Percentiles rank a stretch among this genome's conserved stretches.
Conservation (phyloP, 2,329 filamentous ascomycete genomes). For the Calonectria montana region DNA sequence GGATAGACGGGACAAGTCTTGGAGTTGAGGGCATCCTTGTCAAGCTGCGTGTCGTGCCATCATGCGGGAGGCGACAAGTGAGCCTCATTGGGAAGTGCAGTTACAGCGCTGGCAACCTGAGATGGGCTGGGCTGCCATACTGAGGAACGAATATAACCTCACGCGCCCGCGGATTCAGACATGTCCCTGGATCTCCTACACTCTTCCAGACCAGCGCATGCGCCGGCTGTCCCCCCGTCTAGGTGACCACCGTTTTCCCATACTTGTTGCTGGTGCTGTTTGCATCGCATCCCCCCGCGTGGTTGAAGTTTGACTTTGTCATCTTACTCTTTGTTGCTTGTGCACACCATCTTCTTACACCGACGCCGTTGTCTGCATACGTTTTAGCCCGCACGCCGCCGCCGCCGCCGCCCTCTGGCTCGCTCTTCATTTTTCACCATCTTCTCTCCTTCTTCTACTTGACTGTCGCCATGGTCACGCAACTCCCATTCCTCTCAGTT, state of each 20-base stretch:
- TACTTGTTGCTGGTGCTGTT: not conserved
- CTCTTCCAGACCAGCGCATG: constrained; percentile 3
- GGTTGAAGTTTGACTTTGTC: constrained; percentile 6
- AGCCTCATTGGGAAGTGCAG: constrained; percentile 33
- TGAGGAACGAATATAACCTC: constrained; percentile 37
- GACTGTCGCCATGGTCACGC: constrained; percentile 19
- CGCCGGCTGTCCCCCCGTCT: not conserved
- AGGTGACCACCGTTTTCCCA: not conserved
- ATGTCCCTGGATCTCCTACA: not conserved
- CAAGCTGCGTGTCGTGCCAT: constrained; percentile 34
- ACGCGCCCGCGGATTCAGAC: constrained; percentile 16
- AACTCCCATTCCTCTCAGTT: not conserved
- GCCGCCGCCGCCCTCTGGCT: not conserved
- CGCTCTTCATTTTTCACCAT: not conserved
- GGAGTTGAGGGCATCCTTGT: constrained; percentile 24
- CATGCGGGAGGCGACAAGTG: constrained; percentile 27
- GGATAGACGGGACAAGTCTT: constrained; percentile 25
- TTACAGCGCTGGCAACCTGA: constrained; percentile 19
- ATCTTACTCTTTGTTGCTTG: constrained; percentile 2
- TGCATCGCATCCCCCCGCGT: not conserved
- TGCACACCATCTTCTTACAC: constrained; percentile 11
- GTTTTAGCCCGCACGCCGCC: not conserved
- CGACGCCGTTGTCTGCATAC: not conserved
- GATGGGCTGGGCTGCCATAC: constrained; percentile 19
- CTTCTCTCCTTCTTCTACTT: not conserved